Base-by-base conservation (phyloP, 805 yeast species). In the Candida cerambycidarum region DNA sequence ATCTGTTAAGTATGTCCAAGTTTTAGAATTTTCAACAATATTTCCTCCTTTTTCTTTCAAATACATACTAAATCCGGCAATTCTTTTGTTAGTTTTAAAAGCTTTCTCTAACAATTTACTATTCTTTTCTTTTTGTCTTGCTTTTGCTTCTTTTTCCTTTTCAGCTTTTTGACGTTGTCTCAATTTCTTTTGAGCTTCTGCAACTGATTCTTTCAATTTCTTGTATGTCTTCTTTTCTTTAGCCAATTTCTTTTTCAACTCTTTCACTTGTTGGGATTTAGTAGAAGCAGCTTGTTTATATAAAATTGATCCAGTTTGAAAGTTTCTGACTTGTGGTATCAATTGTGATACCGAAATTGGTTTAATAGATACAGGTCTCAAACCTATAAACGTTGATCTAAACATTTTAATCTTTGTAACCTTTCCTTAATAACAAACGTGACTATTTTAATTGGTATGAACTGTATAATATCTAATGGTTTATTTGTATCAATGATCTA, bases 1-100 rank as follows among this genome's bases (percentile, higher is more conserved):
- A 6, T 48, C 58, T 9, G 59, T 32, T 50, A 69, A 59, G 5
- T 39, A 19, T 2, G 48, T 43, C 69, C 71, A 67, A 24, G 53
- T 34, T 23, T 51, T 49, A 12, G 44, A 19, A 27, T 39, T 42
- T 38, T 30, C 42, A 21, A 34, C 32, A 24, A 46, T 25, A 28
- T 13, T 32, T 13, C 39, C 34, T 11, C 39, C 42, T 13, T 36
- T 41, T 13, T 27, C 49, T 32, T 50, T 50, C 23, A 48, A 27
- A 25, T 13, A 48, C 35, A 46, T 33, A 34, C 45, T 51, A 25
- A 44, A 47, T 15, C 45, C 41, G 5, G 53, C 21, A 45, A 13
- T 23, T 28, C 44, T 38, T 43, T 36, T 18, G n/a, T 39, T 24
- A 24, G 19, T 38, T 21, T 46, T 47, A 24, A 47, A 43, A 15